Base-by-base conservation (phyloP, 768 basidiomycete genomes). In the Porpolomopsis calyptriformis region DNA sequence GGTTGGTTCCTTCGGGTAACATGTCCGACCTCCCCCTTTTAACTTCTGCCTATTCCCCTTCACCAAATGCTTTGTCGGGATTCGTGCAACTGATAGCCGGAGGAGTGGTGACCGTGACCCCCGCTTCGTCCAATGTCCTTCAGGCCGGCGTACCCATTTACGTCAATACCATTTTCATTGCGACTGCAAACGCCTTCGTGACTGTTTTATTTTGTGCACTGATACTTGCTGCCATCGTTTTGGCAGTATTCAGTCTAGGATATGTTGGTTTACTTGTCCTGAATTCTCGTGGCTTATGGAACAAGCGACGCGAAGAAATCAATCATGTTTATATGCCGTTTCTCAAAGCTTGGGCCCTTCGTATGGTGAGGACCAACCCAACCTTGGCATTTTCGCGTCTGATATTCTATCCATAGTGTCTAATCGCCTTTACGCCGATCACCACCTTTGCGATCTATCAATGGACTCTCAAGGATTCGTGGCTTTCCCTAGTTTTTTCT, bases 381-480 rank as follows among this genome's bases (percentile, higher is more conserved):
- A 27, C 12, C 40, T 47, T 20, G 50, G 18, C 36, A 43, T 14
- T 40, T 35, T 46, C 8, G 5, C 10, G 8, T 4, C 38, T 7
- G 19, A n/a, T 40, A n/a, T 20, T 41, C 14, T 12, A 4, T 18
- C 10, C 36, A 8, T 39, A 84, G 81, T 76, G 70, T 12, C 61
- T 91, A n/a, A 61, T 87, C 37, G 64, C 71, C 20, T 68, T 79
- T 52, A 67, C 77, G 41, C 93, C 93, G 7, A 65, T 90, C 48
- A 62, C 79, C 50, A 76, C 85, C 50, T 88, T 96, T 53, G 69
- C 77, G 6, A 76, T 96, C 57, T 91, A 83, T 61, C 92, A 97
- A 61, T 97, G 92, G 88, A 87, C 85, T 0, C 68, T 92, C 51
- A 67, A 76, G 48, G 91, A 97, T 62, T 92, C 91, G 0, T 90